Evolutionary conservation across 106 monocot species (phyloP), one percentile per base, ranked within the genome.

Genomic region (Xerophyta viscosa): DNA sequence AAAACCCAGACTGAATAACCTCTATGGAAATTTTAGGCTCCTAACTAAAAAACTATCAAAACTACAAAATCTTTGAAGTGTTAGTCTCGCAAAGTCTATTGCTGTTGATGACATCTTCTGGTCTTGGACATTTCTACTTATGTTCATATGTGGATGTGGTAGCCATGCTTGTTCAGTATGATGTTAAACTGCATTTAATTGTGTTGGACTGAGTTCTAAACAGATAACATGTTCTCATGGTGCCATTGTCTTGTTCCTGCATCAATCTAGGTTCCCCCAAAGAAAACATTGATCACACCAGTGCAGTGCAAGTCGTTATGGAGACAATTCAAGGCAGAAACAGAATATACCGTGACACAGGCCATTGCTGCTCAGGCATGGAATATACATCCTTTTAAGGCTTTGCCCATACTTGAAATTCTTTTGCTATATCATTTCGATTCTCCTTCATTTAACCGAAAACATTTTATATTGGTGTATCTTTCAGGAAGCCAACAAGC

Each of bases 271-370:
- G 80, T 94, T 71, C 59, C 77, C 17, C 29, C 66, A 46, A 66
- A 66, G 49, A 78, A 64, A 58, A 94, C 94, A 24, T 78, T 94
- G 56, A 76, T 94, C 42, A 84, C 88, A 37, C 94, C 94, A 29
- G 88, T 88, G 17, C 94, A 88, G 18, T 94, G 94, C 62, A 94
- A 88, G 63, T 78, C 84, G 46, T 66, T 94, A 55, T 94, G 94
- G 94, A 81, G 94, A 29, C 94, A 94, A 68, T 88, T 94, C 44
- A 81, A 72, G 17, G 46, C 78, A 53, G 94, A 88, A 66, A 94
- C 88, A 0, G 94, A 94, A 42, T 94, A 78, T 47, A 81, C 61
- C 49, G 88, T 94, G 13, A 78, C 94, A 13, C 94, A 94, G 46
- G 88, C 94, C 27, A 84, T 88, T 73, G 66, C 84, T 60, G 84